Base-by-base conservation (phyloP, 2,329 filamentous ascomycete species). In the Aspergillus pseudoterreus region DNA sequence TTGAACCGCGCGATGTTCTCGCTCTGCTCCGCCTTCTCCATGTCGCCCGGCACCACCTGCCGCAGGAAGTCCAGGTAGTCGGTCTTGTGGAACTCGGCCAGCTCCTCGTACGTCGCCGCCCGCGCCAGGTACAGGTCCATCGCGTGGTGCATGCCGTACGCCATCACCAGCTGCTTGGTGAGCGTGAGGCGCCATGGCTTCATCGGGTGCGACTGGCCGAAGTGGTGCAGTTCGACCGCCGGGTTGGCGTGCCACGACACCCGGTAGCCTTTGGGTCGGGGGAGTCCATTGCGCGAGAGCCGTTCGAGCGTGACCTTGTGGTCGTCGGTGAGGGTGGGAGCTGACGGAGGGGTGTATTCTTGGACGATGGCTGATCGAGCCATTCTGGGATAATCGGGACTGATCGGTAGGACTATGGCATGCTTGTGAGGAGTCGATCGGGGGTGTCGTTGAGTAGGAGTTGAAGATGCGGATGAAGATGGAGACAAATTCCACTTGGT, bases 191-290 rank as follows among this genome's bases (percentile, higher is more conserved):
- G 89, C 92, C 94, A 97, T 53, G 94, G 94, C 71, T 99, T 99
- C 94, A 99, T 99, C 17, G 94, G 94, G 76, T 99, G 94, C 9
- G 90, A 92, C 74, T 90, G 87, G 59, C 94, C 94, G 70, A 99
- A 99, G 71, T 99, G 94, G 72, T 97, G 92, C 67, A 88, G 88
- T 75, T 99, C 94, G 69, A 97, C 95, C 54, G 90, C 85, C 1
- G 92, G 89, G 65, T 96, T 96, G 74, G 91, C 90, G 71, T 99
- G 94, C 73, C 92, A 97, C 9, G 92, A 96, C 43, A 99, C 92
- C 30, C 82, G 91, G 74, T 95, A 92, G 60, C 91, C 92, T 66
- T 87, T 86, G 1, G 92, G 92, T 33, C 85, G 82, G 47, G 84
- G 83, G 64, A 96, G 89, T 60, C 85, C 86, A 71, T 89, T 77